A percentile compares a stretch with the other conserved stretches of the same genome.
These are phyloP conservation scores for Whalleya microplaca DNA, from an alignment of 2,329 filamentous ascomycete genomes.

Conservation along the genomic window DNA sequence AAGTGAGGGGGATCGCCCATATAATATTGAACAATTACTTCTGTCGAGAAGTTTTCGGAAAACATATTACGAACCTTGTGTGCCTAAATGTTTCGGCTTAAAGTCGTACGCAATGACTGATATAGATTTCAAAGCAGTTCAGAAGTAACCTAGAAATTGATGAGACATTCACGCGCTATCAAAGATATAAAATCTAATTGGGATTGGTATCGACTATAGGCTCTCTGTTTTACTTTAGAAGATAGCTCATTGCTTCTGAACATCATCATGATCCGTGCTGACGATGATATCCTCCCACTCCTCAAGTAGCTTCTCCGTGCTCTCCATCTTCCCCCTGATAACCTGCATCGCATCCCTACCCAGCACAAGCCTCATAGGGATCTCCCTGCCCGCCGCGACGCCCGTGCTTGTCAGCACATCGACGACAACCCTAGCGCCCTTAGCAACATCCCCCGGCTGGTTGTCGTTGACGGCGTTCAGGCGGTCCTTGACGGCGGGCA, in stretches of 20 bases:
- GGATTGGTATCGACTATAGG: too few relatives aligned
- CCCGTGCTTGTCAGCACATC: constrained; percentile 59
- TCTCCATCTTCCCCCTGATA: constrained; percentile 48
- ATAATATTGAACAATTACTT: too few relatives aligned
- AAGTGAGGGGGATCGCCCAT: too few relatives aligned
- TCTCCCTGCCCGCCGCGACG: constrained; percentile 47
- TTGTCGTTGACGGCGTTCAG: constrained; percentile 46
- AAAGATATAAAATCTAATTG: too few relatives aligned
- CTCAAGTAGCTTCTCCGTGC: constrained; percentile 47
- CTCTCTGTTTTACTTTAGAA: background rate
- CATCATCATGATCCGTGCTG: constrained; percentile 42
- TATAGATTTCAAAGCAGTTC: too few relatives aligned
- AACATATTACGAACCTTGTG: too few relatives aligned
- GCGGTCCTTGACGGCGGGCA: constrained; percentile 34
- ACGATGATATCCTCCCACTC: constrained; percentile 53
- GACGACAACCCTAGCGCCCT: constrained; percentile 55
- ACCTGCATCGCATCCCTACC: constrained; percentile 53
- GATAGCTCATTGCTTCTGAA: constrained; percentile 12
- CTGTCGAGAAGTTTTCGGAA: too few relatives aligned
- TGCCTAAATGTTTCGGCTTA: too few relatives aligned
- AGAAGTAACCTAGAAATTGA: too few relatives aligned
- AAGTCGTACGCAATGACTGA: too few relatives aligned
- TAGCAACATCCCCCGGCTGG: constrained; percentile 59
- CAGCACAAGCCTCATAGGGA: constrained; percentile 58
- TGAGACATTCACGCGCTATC: too few relatives aligned